Conservation (phyloP, 2,329 filamentous ascomycete genomes). For the Diatrype stigma region DNA sequence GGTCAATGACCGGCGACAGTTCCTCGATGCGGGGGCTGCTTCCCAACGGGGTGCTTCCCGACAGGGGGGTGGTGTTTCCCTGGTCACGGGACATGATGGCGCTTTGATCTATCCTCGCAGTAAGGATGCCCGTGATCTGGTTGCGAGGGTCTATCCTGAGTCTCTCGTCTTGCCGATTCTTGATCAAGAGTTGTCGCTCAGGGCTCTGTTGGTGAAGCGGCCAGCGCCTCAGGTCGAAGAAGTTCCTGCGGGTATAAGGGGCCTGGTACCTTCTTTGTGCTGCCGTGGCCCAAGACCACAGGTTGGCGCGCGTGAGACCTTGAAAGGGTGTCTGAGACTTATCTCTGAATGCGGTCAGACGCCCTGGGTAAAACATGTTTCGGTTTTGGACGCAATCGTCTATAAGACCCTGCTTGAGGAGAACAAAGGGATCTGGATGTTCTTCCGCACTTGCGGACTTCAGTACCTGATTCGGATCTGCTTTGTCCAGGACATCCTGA, state of each 20-base stretch:
- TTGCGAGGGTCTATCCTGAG: conserved; percentile 2
- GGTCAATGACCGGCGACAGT: no score
- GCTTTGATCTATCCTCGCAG: conserved; percentile 1
- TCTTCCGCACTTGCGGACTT: conserved; percentile 8
- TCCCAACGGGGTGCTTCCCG: background rate
- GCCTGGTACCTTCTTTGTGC: conserved; percentile 26
- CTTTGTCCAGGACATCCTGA: conserved; percentile 30
- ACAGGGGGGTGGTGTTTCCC: background rate
- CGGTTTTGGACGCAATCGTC: conserved; percentile 40
- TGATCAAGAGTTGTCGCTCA: conserved; percentile 25
- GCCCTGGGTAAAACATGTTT: conserved; percentile 37
- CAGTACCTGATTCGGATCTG: conserved; percentile 23
- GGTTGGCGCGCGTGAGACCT: conserved; percentile 19
- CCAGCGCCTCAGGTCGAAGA: conserved; percentile 46
- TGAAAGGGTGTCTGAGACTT: conserved; percentile 11
- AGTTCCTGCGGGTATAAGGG: conserved; percentile 27
- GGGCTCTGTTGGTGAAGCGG: conserved; percentile 36
- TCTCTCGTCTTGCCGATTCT: conserved; percentile 25
- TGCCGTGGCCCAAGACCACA: conserved; percentile 28
- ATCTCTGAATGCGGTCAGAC: conserved; percentile 22
- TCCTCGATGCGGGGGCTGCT: no score
- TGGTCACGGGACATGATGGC: background rate
- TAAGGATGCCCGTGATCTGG: background rate
- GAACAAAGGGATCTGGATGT: conserved; percentile 11
- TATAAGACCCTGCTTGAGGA: conserved; percentile 37